A percentile compares a stretch with the other conserved stretches of the same genome.
phyloP scores from a whole-genome alignment of 441 rosid species.

The Gossypium armourianum region DNA sequence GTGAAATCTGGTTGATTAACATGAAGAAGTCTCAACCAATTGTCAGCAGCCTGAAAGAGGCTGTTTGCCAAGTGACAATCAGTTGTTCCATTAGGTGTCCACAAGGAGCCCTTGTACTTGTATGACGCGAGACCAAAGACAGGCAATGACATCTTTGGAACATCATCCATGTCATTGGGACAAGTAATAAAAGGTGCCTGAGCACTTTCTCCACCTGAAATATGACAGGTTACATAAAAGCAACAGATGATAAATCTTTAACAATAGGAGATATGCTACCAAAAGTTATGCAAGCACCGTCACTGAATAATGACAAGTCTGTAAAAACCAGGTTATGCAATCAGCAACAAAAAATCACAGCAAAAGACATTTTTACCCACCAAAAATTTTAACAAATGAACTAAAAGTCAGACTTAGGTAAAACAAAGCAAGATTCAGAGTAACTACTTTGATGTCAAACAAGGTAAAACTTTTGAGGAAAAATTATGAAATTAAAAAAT shows the following conservation, averaged over 20 bases:
- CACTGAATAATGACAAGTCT: neutral
- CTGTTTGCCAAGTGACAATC: neutral
- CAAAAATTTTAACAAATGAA: neutral
- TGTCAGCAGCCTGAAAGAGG: slow-evolving; percentile 16
- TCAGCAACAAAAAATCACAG: neutral
- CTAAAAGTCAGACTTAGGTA: neutral
- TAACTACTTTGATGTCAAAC: too few species aligned
- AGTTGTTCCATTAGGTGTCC: neutral
- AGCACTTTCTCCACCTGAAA: slow-evolving; percentile 23
- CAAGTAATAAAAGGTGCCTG: neutral
- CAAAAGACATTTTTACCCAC: neutral
- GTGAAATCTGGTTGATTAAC: slow-evolving; percentile 68
- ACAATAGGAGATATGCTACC: neutral
- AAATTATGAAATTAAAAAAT: neutral
- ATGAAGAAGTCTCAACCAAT: slow-evolving; percentile 35
- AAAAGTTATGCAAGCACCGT: neutral
- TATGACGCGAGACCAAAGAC: slow-evolving; percentile 21
- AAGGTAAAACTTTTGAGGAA: neutral
- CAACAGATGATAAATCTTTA: neutral
- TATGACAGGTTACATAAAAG: neutral
- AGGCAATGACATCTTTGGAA: slow-evolving; percentile 61
- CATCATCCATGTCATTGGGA: slow-evolving; percentile 13
- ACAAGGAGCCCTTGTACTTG: neutral
- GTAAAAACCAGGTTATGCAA: neutral
- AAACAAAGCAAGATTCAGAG: neutral